Base-by-base conservation (phyloP, 1,139 yeast species). In the Candida sp. region DNA sequence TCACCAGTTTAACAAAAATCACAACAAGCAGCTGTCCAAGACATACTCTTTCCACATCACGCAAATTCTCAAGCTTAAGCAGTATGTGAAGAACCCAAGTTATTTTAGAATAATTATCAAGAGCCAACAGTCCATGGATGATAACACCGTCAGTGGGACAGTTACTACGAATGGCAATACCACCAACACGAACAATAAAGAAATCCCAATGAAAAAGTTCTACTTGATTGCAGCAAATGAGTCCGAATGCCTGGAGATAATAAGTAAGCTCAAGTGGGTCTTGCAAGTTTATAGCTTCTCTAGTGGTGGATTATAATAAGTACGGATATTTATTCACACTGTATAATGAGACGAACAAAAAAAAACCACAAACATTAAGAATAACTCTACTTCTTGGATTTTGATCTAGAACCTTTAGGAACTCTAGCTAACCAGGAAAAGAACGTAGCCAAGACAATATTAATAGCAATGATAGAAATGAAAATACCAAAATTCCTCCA, bases 21-120 rank as follows among this genome's bases (percentile, higher is more conserved):
- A 69, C 51, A 70, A 72, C 54, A 73, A 70, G 52, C 69, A 71
- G 47, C 73, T 76, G 63, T 65, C 88, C 59, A 93, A 93, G 65
- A 93, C 97, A 0, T 85, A 93, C 34, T 88, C 96, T 0, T 90
- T 93, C 67, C 97, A 92, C 62, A 84, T 92, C 23, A 83, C 91
- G 9, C 97, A 90, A 63, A 85, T 94, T 38, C 69, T 84, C 25
- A 83, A 86, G 53, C 79, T 91, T 57, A 92, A 92, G 62, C 96
- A 87, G 64, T 88, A 92, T 49, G 78, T 71, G 38, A 90, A 92
- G 62, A 83, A 87, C 31, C 94, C 96, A 0, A 80, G 81, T 38
- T 88, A 90, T 62, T 91, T 94, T 71, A 92, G 93, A 65, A 83
- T 94, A 22, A 86, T 90, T 17, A 86, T 93, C n/a, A 76, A 80